A percentile compares a stretch with the other conserved stretches of the same genome.
phyloP scores from a whole-genome alignment of 2,329 filamentous ascomycete species.

The Metarhizium humberi region DNA sequence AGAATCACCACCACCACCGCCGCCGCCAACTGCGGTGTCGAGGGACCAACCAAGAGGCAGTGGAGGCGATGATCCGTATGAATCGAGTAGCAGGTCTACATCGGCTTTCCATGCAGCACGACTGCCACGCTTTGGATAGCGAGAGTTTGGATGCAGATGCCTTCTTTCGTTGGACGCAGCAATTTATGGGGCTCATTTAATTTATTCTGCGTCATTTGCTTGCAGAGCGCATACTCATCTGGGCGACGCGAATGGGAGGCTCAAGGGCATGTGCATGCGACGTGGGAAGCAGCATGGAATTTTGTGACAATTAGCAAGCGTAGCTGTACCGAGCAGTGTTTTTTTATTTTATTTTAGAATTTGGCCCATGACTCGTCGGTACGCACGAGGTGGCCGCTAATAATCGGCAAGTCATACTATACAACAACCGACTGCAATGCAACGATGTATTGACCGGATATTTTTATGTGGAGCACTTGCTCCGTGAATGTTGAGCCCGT shows the following conservation, averaged over 20 bases:
- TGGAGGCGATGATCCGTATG: background rate
- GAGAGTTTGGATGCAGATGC: background rate
- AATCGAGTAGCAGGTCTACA: background rate
- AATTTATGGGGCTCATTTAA: background rate
- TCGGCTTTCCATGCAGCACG: constrained; percentile 47
- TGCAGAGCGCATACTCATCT: background rate
- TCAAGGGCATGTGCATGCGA: background rate
- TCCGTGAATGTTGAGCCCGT: too few relatives aligned
- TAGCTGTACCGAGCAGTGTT: background rate
- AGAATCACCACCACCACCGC: background rate
- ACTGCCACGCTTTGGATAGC: constrained; percentile 44
- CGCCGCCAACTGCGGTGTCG: background rate
- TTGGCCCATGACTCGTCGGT: background rate
- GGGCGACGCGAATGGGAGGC: background rate
- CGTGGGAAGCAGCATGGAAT: background rate
- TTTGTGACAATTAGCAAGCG: constrained; percentile 1
- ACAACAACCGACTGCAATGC: background rate
- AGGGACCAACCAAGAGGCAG: background rate
- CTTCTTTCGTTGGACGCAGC: background rate
- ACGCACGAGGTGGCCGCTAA: background rate
- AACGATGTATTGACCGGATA: too few relatives aligned
- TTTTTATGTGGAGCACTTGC: too few relatives aligned
- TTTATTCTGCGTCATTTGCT: background rate
- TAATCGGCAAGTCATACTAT: background rate
- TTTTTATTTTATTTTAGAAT: background rate